Evolutionary conservation across 106 monocot genomes (phyloP), one percentile per base, ranked within the genome.

Genomic region (Phalaenopsis aphrodite): DNA sequence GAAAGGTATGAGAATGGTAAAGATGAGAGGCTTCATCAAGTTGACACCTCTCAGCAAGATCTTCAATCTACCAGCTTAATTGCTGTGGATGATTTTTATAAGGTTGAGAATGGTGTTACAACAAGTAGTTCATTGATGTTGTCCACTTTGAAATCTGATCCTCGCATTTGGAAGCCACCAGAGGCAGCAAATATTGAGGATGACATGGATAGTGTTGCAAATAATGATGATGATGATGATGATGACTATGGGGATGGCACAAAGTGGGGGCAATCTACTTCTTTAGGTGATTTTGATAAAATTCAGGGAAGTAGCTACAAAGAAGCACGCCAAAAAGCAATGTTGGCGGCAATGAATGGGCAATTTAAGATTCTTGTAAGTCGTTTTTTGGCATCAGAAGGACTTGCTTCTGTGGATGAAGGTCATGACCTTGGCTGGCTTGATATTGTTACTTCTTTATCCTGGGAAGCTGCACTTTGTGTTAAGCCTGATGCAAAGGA

Each of bases 271-370:
- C 85, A 86, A 42, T 85, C 92, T 47, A 88, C 84, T 86, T 88
- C 83, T 57, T 78, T 88, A 14, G 81, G 79, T 77, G 82, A 39
- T 21, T 81, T 81, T 67, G 80, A 79, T 85, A 87, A 77, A 78
- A 85, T 87, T 61, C 15, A 87, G 39, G 79, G 77, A 68, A 87
- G 78, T 71, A 80, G 47, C 71, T 84, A 85, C 67, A 90, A 85
- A 79, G 89, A 93, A 82, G 87, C 88, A 49, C 85, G 90, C 5
- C 78, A 90, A 77, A 94, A 86, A 78, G 95, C 91, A 47, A 99
- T 98, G 90, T 47, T 93, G 84, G 87, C 89, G 56, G 91, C 89
- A 77, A 93, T 99, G 93, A 89, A 99, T 87, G 89, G 91, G 41
- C 92, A 99, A 71, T 87, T 99, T 79, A 99, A 87, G 81, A 83